Conservation (phyloP, 1,284 basidiomycete genomes). For the Schizophyllum commune region DNA sequence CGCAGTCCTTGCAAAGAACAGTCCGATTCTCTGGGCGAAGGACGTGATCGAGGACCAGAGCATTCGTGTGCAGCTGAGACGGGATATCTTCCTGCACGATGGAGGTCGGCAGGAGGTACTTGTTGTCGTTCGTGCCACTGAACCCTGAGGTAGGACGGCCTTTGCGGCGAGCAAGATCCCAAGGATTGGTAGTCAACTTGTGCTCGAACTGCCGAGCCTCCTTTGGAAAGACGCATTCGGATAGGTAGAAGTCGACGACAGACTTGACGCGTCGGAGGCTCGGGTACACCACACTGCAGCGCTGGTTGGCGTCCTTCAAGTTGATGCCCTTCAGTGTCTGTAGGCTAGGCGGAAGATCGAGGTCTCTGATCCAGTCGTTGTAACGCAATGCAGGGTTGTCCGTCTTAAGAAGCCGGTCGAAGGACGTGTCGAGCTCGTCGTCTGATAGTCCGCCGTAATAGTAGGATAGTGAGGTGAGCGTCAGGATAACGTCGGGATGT, state of each 20-base stretch:
- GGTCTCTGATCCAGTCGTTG: slow-evolving; percentile 28
- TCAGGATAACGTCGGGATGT: slow-evolving; percentile 42
- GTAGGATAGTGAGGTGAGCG: slow-evolving; percentile 43
- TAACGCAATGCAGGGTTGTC: slow-evolving; percentile 40
- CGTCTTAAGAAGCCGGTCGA: slow-evolving; percentile 32
- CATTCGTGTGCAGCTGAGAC: slow-evolving; percentile 40
- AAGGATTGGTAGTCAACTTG: slow-evolving; percentile 41
- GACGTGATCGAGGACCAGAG: slow-evolving; percentile 36
- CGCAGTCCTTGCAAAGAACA: slow-evolving; percentile 23
- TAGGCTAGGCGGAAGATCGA: slow-evolving; percentile 12
- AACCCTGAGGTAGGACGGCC: slow-evolving; percentile 39
- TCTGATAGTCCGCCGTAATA: slow-evolving; percentile 40
- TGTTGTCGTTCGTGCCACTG: slow-evolving; percentile 50
- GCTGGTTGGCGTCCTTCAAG: slow-evolving; percentile 30
- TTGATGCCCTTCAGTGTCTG: slow-evolving; percentile 28
- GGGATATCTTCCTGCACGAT: slow-evolving; percentile 36
- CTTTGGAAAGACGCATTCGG: slow-evolving; percentile 39
- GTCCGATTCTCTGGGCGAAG: slow-evolving; percentile 35
- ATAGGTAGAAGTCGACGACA: slow-evolving; percentile 42
- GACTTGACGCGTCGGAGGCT: slow-evolving; percentile 29
- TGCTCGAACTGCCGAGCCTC: slow-evolving; percentile 39
- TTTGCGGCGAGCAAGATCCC: slow-evolving; percentile 41
- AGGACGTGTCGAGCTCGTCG: slow-evolving; percentile 30
- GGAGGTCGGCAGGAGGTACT: slow-evolving; percentile 37
- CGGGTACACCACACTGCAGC: slow-evolving; percentile 22